These are phyloP conservation scores for Colletotrichum sp. DNA, from an alignment of 2,329 filamentous ascomycete genomes.

Conservation along the genomic window DNA sequence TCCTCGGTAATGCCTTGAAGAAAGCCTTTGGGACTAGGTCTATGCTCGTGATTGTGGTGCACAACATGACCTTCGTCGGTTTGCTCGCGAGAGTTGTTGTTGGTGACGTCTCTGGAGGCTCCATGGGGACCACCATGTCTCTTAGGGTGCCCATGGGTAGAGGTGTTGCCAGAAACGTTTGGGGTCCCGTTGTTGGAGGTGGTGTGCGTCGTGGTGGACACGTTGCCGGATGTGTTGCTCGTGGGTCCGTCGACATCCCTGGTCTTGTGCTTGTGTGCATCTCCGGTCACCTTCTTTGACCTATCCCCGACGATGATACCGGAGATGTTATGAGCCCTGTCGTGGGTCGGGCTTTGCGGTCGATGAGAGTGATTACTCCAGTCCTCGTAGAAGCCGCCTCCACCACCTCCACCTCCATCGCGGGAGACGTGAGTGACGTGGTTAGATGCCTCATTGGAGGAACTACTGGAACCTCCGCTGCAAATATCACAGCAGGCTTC, in stretches of 20 bases:
- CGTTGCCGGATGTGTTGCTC: background rate
- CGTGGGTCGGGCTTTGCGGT: background rate
- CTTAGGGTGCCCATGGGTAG: background rate
- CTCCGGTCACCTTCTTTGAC: fast-evolving
- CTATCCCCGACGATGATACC: background rate
- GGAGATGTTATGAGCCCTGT: background rate
- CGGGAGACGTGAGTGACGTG: background rate
- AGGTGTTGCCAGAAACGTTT: background rate
- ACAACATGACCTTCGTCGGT: background rate
- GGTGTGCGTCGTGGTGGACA: background rate
- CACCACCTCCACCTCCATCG: fast-evolving
- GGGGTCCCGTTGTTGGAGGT: background rate
- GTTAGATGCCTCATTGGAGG: background rate
- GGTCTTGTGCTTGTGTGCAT: background rate
- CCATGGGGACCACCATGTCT: background rate
- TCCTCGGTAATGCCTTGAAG: background rate
- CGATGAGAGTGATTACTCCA: background rate
- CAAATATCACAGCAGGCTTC: background rate
- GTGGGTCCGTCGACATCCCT: background rate
- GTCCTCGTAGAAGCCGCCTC: background rate
- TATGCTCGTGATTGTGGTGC: background rate
- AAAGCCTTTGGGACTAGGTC: background rate
- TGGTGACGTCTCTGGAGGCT: background rate
- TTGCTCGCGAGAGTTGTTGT: background rate
- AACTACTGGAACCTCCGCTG: background rate